A percentile compares a stretch with the other conserved stretches of the same genome.
Conservation (phyloP, 495 filamentous ascomycete species). For the Articulospora tetracladia region DNA sequence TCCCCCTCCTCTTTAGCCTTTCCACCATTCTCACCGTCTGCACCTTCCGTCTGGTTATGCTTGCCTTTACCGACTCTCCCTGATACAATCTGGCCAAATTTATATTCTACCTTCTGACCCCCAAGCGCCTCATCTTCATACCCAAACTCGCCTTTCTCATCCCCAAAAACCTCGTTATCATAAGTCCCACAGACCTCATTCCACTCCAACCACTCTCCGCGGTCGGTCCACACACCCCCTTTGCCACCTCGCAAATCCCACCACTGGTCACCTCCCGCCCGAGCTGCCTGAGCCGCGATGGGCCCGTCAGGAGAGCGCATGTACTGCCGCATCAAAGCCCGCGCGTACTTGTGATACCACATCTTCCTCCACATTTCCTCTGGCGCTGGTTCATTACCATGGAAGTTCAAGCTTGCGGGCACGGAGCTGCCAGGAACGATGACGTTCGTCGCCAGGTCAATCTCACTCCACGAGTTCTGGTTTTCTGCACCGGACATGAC, state of each 20-base stretch:
- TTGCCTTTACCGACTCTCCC: not conserved
- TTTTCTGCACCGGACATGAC: slow-evolving; percentile 38
- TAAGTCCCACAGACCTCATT: slow-evolving; percentile 49
- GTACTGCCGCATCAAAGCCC: slow-evolving; percentile 47
- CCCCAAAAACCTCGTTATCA: slow-evolving; percentile 45
- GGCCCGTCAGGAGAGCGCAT: slow-evolving; percentile 40
- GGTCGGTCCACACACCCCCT: slow-evolving; percentile 58
- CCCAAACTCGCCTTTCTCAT: slow-evolving; percentile 26
- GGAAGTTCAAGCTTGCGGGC: slow-evolving; percentile 47
- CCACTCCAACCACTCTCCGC: slow-evolving; percentile 49
- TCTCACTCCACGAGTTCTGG: slow-evolving; percentile 36
- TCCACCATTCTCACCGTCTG: not conserved
- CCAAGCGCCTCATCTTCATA: slow-evolving; percentile 15
- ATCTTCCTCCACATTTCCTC: slow-evolving; percentile 49
- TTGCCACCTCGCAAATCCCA: slow-evolving; percentile 52
- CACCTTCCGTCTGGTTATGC: not conserved
- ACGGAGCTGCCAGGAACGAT: slow-evolving; percentile 39
- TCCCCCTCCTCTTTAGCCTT: not conserved
- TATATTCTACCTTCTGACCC: not conserved
- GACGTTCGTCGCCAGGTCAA: slow-evolving; percentile 50
- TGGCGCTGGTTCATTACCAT: slow-evolving; percentile 39
- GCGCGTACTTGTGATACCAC: slow-evolving; percentile 54
- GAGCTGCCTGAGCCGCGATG: slow-evolving; percentile 39
- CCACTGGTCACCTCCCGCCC: slow-evolving; percentile 45
- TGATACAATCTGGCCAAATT: not conserved